Percentiles rank a stretch among this genome's conserved stretches.
Evolutionary conservation across 441 rosid genomes (phyloP).

Genomic region (Theobroma grandiflorum): DNA sequence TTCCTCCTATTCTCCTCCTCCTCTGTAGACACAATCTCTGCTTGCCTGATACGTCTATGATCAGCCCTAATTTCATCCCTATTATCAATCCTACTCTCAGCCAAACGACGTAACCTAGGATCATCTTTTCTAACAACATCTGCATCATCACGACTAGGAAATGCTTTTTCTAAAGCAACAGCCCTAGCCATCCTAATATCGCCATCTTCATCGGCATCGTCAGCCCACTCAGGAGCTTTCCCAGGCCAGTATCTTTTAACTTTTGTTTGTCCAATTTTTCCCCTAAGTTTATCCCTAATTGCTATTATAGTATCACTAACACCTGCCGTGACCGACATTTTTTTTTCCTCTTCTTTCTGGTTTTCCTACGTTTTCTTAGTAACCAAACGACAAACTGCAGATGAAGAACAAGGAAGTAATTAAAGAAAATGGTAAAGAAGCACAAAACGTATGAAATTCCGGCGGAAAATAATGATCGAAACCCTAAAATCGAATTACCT

Average conservation of each 20-base stretch:
- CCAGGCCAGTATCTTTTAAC: conserved; percentile 96
- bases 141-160: conserved; percentile 53
- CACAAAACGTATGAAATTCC: not conserved
- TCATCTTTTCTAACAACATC: conserved; percentile 64
- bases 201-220: conserved; percentile 77
- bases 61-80: conserved; percentile 89
- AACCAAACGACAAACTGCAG: not conserved
- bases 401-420: not conserved
- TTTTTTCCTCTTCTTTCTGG: conserved; percentile 5
- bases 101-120: conserved; percentile 85
- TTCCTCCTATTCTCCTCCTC: conserved; percentile 72
- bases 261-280: conserved; percentile 82
- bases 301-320: conserved; percentile 66
- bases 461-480: not conserved
- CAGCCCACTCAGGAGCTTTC: conserved; percentile 93
- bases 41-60: conserved; percentile 80
- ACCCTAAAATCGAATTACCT: conserved; percentile 1
- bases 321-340: conserved; percentile 90
- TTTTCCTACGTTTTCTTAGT: not conserved
- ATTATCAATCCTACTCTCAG: conserved; percentile 72
- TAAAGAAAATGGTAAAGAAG: not conserved
- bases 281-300: conserved; percentile 73
- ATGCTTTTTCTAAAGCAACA: conserved; percentile 69
- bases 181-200: conserved; percentile 68
- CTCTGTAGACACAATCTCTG: conserved; percentile 77